A percentile compares a stretch with the other conserved stretches of the same genome.
Conservation (phyloP, 1,284 basidiomycete genomes). For the Tylopilus sp. region DNA sequence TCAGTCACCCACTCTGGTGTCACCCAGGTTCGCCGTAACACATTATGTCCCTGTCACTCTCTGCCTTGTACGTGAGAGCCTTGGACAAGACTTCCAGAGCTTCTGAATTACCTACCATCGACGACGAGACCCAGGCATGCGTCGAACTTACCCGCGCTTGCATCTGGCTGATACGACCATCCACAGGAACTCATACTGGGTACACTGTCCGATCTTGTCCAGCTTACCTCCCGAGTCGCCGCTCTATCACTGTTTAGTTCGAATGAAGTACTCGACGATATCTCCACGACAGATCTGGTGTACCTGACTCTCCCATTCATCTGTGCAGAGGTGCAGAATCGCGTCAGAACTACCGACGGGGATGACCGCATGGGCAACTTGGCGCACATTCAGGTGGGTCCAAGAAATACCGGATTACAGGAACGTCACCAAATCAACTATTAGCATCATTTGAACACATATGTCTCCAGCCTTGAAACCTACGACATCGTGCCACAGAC, state of each 20-base stretch:
- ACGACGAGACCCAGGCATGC: slow-evolving; percentile 50
- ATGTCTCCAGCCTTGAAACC: slow-evolving; percentile 55
- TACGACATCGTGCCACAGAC: slow-evolving; percentile 68
- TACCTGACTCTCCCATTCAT: slow-evolving; percentile 80
- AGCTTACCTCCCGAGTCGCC: slow-evolving; percentile 47
- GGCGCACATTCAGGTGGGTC: slow-evolving; percentile 57
- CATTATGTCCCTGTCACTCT: slow-evolving; percentile 39
- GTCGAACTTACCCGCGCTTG: background rate
- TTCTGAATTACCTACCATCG: slow-evolving; percentile 42
- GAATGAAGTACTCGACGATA: slow-evolving; percentile 84
- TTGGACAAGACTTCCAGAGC: slow-evolving; percentile 44
- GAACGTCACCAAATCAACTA: slow-evolving; percentile 20
- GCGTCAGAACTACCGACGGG: slow-evolving; percentile 55
- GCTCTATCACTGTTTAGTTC: slow-evolving; percentile 77
- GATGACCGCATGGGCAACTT: slow-evolving; percentile 59
- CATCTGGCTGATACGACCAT: slow-evolving; percentile 13
- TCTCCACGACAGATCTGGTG: slow-evolving; percentile 75
- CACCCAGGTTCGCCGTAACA: background rate
- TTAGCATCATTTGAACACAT: slow-evolving; percentile 58
- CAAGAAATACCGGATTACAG: slow-evolving; percentile 3
- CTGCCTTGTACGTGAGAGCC: slow-evolving; percentile 43
- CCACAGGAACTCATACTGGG: slow-evolving; percentile 56
- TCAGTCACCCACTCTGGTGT: background rate
- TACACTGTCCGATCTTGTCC: slow-evolving; percentile 50
- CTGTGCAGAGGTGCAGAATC: slow-evolving; percentile 67